A percentile compares a stretch with the other conserved stretches of the same genome.
These are phyloP conservation scores for Fomitopsis pulvina DNA, from an alignment of 768 basidiomycete species.

Conservation along the genomic window DNA sequence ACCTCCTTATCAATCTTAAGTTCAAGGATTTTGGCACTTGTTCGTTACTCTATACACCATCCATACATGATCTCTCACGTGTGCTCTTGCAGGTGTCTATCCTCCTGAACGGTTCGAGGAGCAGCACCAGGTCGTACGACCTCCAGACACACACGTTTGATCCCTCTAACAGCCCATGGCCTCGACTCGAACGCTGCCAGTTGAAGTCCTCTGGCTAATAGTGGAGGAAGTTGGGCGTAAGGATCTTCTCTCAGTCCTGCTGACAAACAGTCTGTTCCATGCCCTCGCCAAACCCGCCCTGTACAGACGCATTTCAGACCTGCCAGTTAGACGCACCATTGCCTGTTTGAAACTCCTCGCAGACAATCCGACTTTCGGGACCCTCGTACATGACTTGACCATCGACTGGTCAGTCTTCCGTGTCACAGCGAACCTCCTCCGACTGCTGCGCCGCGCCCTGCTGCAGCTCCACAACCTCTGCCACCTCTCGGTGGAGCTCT, in stretches of 20 bases:
- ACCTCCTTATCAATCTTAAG: no score
- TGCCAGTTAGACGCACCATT: constrained; percentile 25
- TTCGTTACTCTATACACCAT: no score
- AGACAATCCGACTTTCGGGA: constrained; percentile 21
- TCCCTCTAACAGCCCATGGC: no score
- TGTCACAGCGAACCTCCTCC: constrained; percentile 44
- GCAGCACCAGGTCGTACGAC: no score
- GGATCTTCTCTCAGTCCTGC: constrained; percentile 23
- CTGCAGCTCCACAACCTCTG: constrained; percentile 31
- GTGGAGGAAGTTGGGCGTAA: constrained; percentile 19
- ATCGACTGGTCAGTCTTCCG: constrained; percentile 32
- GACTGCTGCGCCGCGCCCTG: constrained; percentile 41
- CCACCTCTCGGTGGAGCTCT: constrained; percentile 44
- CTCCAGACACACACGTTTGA: no score
- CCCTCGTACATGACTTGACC: constrained; percentile 39
- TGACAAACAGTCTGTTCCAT: constrained; percentile 18
- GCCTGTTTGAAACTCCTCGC: constrained; percentile 35
- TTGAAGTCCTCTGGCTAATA: constrained; percentile 31
- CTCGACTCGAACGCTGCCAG: constrained; percentile 25
- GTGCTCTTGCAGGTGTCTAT: no score
- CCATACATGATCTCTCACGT: no score
- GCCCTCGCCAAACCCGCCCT: constrained; percentile 25
- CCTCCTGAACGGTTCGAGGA: no score
- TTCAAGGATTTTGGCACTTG: no score
- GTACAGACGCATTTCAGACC: constrained; percentile 31